Evolutionary conservation across 2,329 filamentous ascomycete species (phyloP).

Genomic region (Fusarium devonianum): DNA sequence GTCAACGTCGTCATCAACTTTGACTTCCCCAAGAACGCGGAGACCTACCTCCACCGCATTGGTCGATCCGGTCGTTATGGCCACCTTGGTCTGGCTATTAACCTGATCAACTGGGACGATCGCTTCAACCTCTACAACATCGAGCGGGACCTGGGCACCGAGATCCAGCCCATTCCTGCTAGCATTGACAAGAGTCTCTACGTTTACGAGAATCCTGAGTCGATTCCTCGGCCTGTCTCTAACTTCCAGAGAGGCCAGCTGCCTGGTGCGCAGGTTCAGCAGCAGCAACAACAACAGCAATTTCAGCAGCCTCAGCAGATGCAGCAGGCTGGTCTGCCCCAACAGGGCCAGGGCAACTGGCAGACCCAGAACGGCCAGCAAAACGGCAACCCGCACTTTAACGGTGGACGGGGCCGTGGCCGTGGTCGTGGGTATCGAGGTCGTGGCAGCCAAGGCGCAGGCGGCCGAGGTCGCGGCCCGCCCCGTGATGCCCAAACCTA

Average conservation of each 20-base stretch:
- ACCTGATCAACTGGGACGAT: slow-evolving; percentile 99
- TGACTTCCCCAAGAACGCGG: slow-evolving; percentile 98
- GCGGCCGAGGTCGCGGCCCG: slow-evolving; percentile 48
- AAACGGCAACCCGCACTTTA: slow-evolving; percentile 46
- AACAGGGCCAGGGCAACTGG: slow-evolving; percentile 51
- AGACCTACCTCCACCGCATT: slow-evolving; percentile 98
- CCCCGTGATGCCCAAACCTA: slow-evolving; percentile 49
- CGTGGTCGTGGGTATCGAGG: slow-evolving; percentile 51
- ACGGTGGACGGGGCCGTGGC: slow-evolving; percentile 49
- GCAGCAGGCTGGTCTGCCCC: slow-evolving; percentile 43
- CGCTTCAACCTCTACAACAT: slow-evolving; percentile 99
- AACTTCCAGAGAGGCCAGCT: slow-evolving; percentile 51
- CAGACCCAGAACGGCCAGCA: slow-evolving; percentile 50
- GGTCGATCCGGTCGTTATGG: slow-evolving; percentile 97
- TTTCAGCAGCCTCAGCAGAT: slow-evolving; percentile 42
- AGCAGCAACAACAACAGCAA: slow-evolving; percentile 43
- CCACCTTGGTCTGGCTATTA: slow-evolving; percentile 96
- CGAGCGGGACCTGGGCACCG: slow-evolving; percentile 94
- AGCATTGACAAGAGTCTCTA: slow-evolving; percentile 98
- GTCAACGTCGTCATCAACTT: slow-evolving; percentile 99
- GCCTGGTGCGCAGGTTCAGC: slow-evolving; percentile 41
- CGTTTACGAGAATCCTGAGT: slow-evolving; percentile 96
- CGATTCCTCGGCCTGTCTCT: slow-evolving; percentile 82
- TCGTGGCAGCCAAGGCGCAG: slow-evolving; percentile 47
- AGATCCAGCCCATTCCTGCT: slow-evolving; percentile 94